Evolutionary conservation across 352 stramenopile species (phyloP), one percentile per base, ranked within the genome.

Genomic region (Nothophytophthora sp.): DNA sequence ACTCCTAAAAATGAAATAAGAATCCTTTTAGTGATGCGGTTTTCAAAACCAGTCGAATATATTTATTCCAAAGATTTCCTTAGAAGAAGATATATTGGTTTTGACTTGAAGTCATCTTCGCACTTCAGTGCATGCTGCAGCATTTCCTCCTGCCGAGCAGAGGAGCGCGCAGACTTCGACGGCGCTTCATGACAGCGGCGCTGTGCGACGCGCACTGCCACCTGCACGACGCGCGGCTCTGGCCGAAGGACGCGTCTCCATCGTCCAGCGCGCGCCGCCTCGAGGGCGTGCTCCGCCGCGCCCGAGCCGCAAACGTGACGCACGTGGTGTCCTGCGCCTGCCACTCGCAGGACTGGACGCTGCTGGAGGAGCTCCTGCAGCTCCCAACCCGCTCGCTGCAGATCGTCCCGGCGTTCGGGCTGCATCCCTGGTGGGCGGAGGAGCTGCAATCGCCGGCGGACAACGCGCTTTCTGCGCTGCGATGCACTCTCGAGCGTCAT

Each of bases 351-450:
- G 79, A 92, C 35, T 94, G 81, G 84, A 30, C 37, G 0, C 40
- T 63, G 29, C 61, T 90, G 15, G 72, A 89, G 43, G 49, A 55
- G n/a, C 50, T 88, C 2, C 37, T 86, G 19, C 23, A 38, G 20
- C 27, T 44, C n/a, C 47, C 54, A 8, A 23, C 25, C 4, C 1
- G 48, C 4, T 18, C 11, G 0, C 20, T 78, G 10, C 44, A 49
- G 4, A 73, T 91, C 33, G 43, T 88, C 24, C 67, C 77, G 18
- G 58, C 61, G 13, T 94, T 94, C 54, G 83, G 83, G 0, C 40
- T 94, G 0, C 83, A 94, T 68, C 83, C 83, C 10, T 94, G 83
- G 83, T 94, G 76, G 76, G 73, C 73, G 1, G 20, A 50, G 1
- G 42, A 74, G 0, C 34, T 75, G 7, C 40, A 29, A 8, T 2